phyloP scores from a whole-genome alignment of 2,329 filamentous ascomycete genomes.

The Waltergamsia citrina region DNA sequence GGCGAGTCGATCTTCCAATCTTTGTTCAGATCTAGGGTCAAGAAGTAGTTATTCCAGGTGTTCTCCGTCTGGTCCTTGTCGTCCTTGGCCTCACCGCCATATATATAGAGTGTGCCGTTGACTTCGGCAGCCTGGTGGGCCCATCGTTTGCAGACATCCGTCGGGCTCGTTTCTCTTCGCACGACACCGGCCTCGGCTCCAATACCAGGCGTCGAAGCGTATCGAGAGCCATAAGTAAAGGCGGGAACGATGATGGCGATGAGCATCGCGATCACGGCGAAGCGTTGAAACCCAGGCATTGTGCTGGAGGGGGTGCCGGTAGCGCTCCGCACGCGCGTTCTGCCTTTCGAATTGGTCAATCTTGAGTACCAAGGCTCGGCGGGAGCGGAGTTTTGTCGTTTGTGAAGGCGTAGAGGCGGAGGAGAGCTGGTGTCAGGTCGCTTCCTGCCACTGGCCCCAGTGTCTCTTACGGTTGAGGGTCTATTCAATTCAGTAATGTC shows the following conservation, averaged over 20 bases:
- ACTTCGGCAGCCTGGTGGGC: conserved; percentile 59
- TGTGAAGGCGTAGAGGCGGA: not conserved
- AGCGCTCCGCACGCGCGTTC: conserved; percentile 31
- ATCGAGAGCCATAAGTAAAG: conserved; percentile 28
- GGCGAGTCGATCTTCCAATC: conserved; percentile 62
- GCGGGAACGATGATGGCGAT: conserved; percentile 40
- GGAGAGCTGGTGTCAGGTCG: not conserved
- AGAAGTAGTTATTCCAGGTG: conserved; percentile 69
- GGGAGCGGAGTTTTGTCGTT: conserved; percentile 10
- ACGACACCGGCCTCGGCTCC: conserved; percentile 40
- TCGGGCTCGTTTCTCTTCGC: conserved; percentile 14
- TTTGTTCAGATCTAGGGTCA: conserved; percentile 61
- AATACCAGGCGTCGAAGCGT: conserved; percentile 25
- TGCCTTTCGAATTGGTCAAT: conserved; percentile 23
- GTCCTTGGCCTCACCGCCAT: conserved; percentile 58
- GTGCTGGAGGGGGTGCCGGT: conserved; percentile 32
- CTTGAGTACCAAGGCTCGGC: conserved; percentile 32
- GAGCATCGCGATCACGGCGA: conserved; percentile 37
- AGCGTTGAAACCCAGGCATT: conserved; percentile 29
- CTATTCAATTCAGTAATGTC: not conserved
- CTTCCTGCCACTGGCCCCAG: not conserved
- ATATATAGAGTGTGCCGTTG: conserved; percentile 69
- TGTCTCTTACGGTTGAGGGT: not conserved
- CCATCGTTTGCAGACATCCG: conserved; percentile 54
- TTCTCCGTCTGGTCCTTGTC: conserved; percentile 46